Conservation (phyloP, 305 asterid genomes). For the Ilex paraguariensis region DNA sequence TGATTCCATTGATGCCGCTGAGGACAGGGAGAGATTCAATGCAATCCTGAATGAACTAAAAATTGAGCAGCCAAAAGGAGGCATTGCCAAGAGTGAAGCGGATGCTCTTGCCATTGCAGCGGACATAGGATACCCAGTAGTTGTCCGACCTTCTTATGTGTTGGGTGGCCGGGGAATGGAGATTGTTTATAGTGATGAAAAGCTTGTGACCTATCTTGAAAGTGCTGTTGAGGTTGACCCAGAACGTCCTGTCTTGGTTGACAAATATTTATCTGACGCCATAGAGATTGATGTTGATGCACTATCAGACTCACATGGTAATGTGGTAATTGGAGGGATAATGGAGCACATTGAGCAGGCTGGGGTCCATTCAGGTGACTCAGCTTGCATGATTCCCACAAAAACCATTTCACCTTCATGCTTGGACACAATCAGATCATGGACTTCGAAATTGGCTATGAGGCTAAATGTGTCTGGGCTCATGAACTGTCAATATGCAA, state of each 20-base stretch:
- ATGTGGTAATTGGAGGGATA: constrained; percentile 96
- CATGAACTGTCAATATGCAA: constrained; percentile 95
- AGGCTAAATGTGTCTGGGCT: constrained; percentile 74
- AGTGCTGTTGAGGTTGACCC: constrained; percentile 97
- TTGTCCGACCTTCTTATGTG: constrained; percentile 93
- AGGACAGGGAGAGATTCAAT: constrained; percentile 88
- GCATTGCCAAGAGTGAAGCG: constrained; percentile 82
- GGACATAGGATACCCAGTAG: constrained; percentile 88
- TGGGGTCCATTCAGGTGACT: constrained; percentile 95
- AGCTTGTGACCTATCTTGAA: constrained; percentile 67
- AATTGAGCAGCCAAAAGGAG: constrained; percentile 93
- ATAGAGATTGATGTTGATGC: constrained; percentile 87
- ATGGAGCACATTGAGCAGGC: constrained; percentile 99
- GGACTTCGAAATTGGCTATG: constrained; percentile 82
- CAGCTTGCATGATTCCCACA: constrained; percentile 97
- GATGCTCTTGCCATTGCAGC: constrained; percentile 92
- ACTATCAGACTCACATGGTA: constrained; percentile 68
- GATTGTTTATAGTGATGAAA: constrained; percentile 87
- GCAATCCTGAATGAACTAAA: constrained; percentile 71
- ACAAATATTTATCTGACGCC: constrained; percentile 84
- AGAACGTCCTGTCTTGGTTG: constrained; percentile 83
- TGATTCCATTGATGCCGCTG: constrained; percentile 94
- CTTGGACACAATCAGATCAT: constrained; percentile 68
- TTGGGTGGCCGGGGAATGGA: constrained; percentile 98
- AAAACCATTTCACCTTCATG: constrained; percentile 60